Base-by-base conservation (phyloP, 306 rosid species). In the Crotalaria pallida region DNA sequence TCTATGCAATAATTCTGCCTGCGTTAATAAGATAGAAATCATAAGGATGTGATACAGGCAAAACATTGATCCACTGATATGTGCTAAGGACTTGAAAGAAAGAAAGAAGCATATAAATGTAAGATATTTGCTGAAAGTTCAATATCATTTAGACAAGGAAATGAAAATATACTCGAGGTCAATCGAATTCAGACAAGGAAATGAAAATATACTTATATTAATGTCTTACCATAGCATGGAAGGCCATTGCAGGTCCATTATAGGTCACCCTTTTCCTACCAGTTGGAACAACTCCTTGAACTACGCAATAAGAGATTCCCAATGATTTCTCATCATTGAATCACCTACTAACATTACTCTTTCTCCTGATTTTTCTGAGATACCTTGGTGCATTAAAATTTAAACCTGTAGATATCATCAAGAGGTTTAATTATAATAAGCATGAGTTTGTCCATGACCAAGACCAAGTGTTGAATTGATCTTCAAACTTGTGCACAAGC, bases 331-430 rank as follows among this genome's bases (percentile, higher is more conserved):
- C 91, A 85, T 85, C 57, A 89, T 89, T 67, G 96, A 89, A 79
- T 89, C 96, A n/a, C 96, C 96, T 65, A 89, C 96, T 72, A 89
- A 72, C 91, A 89, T 84, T 74, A 89, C 93, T 84, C 78, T 85
- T 89, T 66, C 77, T 80, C 64, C 91, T 87, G 87, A 84, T 84
- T 75, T 80, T 89, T 12, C 85, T 86, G n/a, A 89, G 96, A 84
- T 87, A 89, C 11, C 74, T 81, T 61, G 87, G 59, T 19, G 96
- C 89, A 85, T 89, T 85, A n/a, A n/a, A n/a, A n/a, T n/a, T n/a
- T n/a, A 80, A 89, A 89, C 82, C 91, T 89, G 17, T 17, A 57
- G 19, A 22, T 10, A 40, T 13, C 40, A 67, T 36, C 11, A 23
- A 31, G 15, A 34, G 23, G 45, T 26, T 47, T 21, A 21, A 58